Conservation (phyloP, 2,329 filamentous ascomycete species). For the Ophiostoma sp. region DNA sequence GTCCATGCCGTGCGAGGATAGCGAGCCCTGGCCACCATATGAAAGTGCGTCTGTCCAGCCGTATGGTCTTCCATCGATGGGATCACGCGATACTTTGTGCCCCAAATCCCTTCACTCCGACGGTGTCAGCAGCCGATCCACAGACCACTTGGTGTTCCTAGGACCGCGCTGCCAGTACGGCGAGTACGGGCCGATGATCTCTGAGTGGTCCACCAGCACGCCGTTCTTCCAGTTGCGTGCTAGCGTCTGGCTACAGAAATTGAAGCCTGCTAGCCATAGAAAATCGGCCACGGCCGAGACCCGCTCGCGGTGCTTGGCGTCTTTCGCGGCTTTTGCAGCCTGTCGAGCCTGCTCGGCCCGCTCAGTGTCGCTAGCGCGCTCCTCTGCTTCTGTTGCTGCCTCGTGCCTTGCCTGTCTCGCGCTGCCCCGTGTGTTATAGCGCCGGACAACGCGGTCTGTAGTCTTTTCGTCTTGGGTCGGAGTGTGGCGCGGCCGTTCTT, state of each 20-base stretch:
- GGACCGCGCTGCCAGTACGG: background rate
- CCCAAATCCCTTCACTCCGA: background rate
- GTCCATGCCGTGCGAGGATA: too few relatives aligned
- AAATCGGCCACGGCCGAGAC: conserved; percentile 16
- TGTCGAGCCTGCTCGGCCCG: background rate
- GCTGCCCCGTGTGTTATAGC: background rate
- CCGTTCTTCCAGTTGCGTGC: conserved; percentile 19
- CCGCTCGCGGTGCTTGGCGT: conserved; percentile 11
- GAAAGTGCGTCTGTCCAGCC: too few relatives aligned
- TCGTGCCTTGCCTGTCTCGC: background rate
- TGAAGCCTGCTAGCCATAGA: conserved; percentile 16
- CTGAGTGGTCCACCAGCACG: conserved; percentile 18
- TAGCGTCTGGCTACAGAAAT: conserved; percentile 10
- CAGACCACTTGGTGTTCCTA: background rate
- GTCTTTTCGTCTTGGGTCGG: background rate
- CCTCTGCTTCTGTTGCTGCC: background rate
- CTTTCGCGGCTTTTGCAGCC: background rate
- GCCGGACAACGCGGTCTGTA: background rate
- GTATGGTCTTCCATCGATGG: too few relatives aligned
- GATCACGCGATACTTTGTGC: too few relatives aligned
- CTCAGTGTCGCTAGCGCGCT: background rate
- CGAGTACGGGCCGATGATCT: conserved; percentile 16
- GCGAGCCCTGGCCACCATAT: too few relatives aligned
- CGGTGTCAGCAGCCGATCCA: background rate
- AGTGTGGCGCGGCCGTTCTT: background rate